These are phyloP conservation scores for Amauroascus verrucosus DNA, from an alignment of 2,329 filamentous ascomycete species.

Conservation along the genomic window DNA sequence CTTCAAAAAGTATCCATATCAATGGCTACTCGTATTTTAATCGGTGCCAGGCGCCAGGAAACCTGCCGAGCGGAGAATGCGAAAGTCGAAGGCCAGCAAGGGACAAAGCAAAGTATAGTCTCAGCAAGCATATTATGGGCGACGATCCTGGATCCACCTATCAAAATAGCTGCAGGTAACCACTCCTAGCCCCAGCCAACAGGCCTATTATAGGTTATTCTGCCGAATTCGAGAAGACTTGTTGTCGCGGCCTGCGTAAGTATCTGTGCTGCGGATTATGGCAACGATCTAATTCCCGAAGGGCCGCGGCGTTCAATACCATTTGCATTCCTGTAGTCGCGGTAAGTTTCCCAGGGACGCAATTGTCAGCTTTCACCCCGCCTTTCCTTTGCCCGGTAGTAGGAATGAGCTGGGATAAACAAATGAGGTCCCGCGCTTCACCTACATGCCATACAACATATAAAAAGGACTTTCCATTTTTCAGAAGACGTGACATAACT, in stretches of 20 bases:
- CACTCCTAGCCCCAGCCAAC: neutral
- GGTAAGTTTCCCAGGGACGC: neutral
- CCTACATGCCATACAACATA: neutral
- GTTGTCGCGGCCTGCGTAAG: conserved; percentile 3
- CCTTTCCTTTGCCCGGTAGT: neutral
- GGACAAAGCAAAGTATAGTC: conserved; percentile 9
- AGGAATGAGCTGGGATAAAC: neutral
- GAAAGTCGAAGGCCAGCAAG: neutral
- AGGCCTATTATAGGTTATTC: conserved; percentile 8
- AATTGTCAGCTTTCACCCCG: neutral
- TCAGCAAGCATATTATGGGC: conserved; percentile 2
- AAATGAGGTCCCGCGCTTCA: neutral
- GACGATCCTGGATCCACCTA: conserved; percentile 9
- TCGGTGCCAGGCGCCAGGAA: conserved; percentile 10
- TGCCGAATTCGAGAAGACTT: conserved; percentile 12
- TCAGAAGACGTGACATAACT: too few relatives aligned
- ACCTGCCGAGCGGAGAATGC: conserved; percentile 9
- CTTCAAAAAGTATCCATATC: conserved; percentile 7
- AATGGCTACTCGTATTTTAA: conserved; percentile 10
- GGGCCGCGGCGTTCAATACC: conserved; percentile 1
- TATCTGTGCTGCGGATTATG: conserved; percentile 2
- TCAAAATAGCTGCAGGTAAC: conserved; percentile 10
- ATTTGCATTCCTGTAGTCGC: conserved; percentile 5
- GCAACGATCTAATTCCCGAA: conserved; percentile 8
- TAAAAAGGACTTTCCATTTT: too few relatives aligned